phyloP scores from a whole-genome alignment of 2,329 filamentous ascomycete genomes.

The Hypoxylon sp. region DNA sequence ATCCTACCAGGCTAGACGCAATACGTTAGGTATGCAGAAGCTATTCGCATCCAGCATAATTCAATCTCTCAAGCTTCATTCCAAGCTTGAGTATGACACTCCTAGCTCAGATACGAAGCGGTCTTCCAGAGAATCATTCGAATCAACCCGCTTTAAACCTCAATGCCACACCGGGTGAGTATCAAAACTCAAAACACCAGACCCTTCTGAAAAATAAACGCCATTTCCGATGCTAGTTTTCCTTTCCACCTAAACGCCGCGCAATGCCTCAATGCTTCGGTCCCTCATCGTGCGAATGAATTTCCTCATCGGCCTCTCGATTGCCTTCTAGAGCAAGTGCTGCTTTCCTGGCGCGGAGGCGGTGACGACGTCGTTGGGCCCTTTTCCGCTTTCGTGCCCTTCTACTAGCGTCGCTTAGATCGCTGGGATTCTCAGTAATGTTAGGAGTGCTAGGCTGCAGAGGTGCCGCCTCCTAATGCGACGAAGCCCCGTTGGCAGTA shows the following conservation, averaged over 20 bases:
- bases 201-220: constrained; percentile 1
- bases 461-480: constrained; percentile 30
- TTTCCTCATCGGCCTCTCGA: neutral
- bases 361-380: neutral
- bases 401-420: neutral
- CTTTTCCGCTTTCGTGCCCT: neutral
- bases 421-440: neutral
- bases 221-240: constrained; percentile 22
- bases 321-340: neutral
- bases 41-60: neutral
- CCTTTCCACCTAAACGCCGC: constrained; percentile 18
- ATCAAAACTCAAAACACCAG: neutral
- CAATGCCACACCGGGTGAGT: neutral
- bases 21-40: neutral
- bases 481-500: constrained; percentile 30
- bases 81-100: neutral
- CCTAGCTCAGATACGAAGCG: neutral
- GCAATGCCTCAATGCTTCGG: constrained; percentile 20
- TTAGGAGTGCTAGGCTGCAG: constrained; percentile 2
- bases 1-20: neutral
- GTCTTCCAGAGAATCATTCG: neutral
- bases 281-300: neutral
- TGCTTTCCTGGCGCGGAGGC: neutral
- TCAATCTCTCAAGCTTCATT: neutral
- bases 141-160: neutral